Percentiles rank a stretch among this genome's conserved stretches.
These are phyloP conservation scores for Albizia julibrissin DNA, from an alignment of 306 rosid species.

Conservation along the genomic window DNA sequence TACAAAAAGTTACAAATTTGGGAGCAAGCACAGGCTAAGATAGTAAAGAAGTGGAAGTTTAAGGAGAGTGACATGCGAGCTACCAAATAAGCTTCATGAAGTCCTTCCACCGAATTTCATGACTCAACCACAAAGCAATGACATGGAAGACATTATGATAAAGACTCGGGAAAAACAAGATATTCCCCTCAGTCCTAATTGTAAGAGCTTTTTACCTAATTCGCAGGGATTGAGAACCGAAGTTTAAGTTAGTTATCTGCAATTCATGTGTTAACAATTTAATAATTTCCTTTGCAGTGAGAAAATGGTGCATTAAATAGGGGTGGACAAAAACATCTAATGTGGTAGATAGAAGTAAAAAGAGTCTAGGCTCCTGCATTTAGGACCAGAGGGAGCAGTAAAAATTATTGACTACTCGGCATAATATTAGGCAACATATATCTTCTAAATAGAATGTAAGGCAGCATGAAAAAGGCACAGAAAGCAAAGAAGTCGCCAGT, in stretches of 20 bases:
- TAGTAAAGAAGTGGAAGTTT: no score
- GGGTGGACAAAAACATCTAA: not conserved
- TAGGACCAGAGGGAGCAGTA: not conserved
- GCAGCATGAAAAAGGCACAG: conserved; percentile 17
- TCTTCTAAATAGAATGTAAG: conserved; percentile 13
- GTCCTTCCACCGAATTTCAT: conserved; percentile 6
- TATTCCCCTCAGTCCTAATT: not conserved
- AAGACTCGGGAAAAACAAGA: not conserved
- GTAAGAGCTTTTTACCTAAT: no score
- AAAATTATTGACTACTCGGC: not conserved
- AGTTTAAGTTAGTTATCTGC: no score
- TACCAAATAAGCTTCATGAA: not conserved
- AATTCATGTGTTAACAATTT: no score
- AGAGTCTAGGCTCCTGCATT: not conserved
- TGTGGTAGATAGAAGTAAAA: not conserved
- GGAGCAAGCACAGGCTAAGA: not conserved
- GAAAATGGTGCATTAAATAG: not conserved
- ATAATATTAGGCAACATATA: not conserved
- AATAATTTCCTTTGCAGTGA: no score
- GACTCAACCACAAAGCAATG: conserved; percentile 6
- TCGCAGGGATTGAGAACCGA: no score
- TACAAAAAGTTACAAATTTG: not conserved
- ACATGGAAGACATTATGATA: conserved; percentile 14
- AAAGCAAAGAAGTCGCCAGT: conserved; percentile 23
- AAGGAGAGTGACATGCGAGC: not conserved